These are phyloP conservation scores for Endocalyx cinctus DNA, from an alignment of 2,329 filamentous ascomycete species.

Conservation along the genomic window DNA sequence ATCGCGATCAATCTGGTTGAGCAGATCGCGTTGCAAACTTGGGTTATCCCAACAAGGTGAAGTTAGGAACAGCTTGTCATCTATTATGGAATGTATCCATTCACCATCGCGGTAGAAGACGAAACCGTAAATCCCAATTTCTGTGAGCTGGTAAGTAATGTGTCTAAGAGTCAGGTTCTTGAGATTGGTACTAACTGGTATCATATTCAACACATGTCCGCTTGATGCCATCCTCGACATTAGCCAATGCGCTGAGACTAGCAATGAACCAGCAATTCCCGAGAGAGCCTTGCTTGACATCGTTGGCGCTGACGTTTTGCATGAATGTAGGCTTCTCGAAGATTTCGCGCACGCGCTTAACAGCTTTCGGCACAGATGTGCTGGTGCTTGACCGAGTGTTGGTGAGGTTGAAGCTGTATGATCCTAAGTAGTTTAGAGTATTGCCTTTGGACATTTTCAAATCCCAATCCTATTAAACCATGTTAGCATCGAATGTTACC, in stretches of 20 bases:
- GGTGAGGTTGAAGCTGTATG: constrained; percentile 47
- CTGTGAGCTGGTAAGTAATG: too few species aligned
- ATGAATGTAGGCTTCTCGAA: constrained; percentile 70
- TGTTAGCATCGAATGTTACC: too few species aligned
- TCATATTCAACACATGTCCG: constrained; percentile 73
- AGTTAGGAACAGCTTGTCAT: constrained; percentile 83
- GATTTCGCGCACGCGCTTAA: constrained; percentile 71
- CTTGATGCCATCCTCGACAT: constrained; percentile 65
- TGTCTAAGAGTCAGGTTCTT: too few species aligned
- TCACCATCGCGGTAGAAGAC: constrained; percentile 85
- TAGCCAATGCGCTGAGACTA: constrained; percentile 70
- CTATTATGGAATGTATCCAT: constrained; percentile 88
- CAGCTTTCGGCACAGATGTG: constrained; percentile 61
- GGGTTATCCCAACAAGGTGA: constrained; percentile 79
- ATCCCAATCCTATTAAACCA: constrained; percentile 54
- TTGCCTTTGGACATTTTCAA: constrained; percentile 60
- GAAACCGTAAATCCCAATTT: constrained; percentile 83
- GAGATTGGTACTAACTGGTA: constrained; percentile 37
- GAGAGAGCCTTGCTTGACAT: constrained; percentile 71
- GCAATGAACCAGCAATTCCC: constrained; percentile 86
- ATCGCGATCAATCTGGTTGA: constrained; percentile 70
- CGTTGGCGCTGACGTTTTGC: constrained; percentile 60
- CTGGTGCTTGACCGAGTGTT: constrained; percentile 40
- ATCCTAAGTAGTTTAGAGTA: constrained; percentile 49
- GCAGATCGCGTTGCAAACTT: constrained; percentile 66